Evolutionary conservation across 2,329 filamentous ascomycete species (phyloP).

Genomic region (Nigrospora oryzae): DNA sequence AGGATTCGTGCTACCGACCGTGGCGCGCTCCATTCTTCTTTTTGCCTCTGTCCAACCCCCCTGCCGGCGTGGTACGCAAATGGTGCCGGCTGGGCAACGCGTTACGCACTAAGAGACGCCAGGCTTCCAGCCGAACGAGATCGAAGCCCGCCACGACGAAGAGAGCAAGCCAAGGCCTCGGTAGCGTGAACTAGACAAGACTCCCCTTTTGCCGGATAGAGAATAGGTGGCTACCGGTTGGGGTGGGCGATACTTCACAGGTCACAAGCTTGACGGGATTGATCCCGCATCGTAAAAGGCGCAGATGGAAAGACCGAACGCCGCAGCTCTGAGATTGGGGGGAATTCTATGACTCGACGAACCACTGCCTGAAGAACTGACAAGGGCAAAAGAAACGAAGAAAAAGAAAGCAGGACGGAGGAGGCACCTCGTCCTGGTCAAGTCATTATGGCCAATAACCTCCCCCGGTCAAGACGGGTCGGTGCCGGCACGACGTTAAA

Average conservation of each 20-base stretch:
- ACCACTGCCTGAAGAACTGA: conserved; percentile 5
- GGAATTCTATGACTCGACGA: conserved; percentile 6
- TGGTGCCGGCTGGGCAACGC: too few relatives aligned
- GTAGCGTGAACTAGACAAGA: neutral
- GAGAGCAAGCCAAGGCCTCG: neutral
- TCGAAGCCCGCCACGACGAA: too few relatives aligned
- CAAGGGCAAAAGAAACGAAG: neutral
- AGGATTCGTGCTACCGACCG: too few relatives aligned
- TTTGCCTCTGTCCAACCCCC: too few relatives aligned
- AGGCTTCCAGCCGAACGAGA: neutral
- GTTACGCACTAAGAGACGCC: neutral
- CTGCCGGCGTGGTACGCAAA: too few relatives aligned
- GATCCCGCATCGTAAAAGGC: neutral
- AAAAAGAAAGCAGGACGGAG: conserved; percentile 1
- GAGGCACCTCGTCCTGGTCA: neutral
- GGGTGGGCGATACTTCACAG: neutral
- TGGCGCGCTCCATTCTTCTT: too few relatives aligned
- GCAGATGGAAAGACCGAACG: conserved; percentile 1
- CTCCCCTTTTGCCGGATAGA: too few relatives aligned
- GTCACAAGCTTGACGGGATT: neutral
- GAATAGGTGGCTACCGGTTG: neutral
- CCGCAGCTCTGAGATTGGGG: conserved; percentile 4
- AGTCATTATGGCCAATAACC: neutral
- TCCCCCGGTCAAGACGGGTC: conserved; percentile 1
- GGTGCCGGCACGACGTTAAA: conserved; percentile 1